Evolutionary conservation across 495 filamentous ascomycete species (phyloP), one percentile per base, ranked within the genome.

Genomic region (Echria macrotheca): DNA sequence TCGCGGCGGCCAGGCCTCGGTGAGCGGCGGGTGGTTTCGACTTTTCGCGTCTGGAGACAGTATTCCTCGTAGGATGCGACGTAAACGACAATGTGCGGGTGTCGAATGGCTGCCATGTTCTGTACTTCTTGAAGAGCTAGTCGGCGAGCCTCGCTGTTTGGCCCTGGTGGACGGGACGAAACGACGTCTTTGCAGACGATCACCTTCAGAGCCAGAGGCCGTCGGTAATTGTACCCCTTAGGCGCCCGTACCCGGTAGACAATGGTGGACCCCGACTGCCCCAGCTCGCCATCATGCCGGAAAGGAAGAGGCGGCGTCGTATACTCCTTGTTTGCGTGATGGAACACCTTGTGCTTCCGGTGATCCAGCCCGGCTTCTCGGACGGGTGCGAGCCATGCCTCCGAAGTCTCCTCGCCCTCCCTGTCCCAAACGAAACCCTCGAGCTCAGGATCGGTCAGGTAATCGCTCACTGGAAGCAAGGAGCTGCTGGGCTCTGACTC

Each of bases 31-130:
- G 23, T 37, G 15, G 40, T 15, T 12, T 48, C 33, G 9, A 56
- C 36, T 23, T 52, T 39, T 4, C 49, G 37, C 11, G 50, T 56
- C 25, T 53, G 50, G 31, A 66, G 56, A 49, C 61, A 64, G 31
- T 62, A 64, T 29, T 64, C 63, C 21, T 66, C 63, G 25, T 59
- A 66, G 0, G 55, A 60, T 2, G 63, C 63, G 5, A 66, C 63
- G 24, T 66, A 66, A 8, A 55, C 56, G 14, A 66, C 63, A 23
- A 66, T 64, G 43, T 66, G 63, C 7, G 60, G 59, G 25, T 66
- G 63, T 5, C 55, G 26, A 11, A 66, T 53, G 4, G 29, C 31
- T 10, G 59, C 46, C 58, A 64, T 62, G 28, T 56, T 64, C n/a
- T 36, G 44, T 8, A 66, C 58, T 44, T 66, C 63, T 40, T 59